Evolutionary conservation across 208 protist species (phyloP), one percentile per base, ranked within the genome.

Genomic region (Sergeia podlipaevii): DNA sequence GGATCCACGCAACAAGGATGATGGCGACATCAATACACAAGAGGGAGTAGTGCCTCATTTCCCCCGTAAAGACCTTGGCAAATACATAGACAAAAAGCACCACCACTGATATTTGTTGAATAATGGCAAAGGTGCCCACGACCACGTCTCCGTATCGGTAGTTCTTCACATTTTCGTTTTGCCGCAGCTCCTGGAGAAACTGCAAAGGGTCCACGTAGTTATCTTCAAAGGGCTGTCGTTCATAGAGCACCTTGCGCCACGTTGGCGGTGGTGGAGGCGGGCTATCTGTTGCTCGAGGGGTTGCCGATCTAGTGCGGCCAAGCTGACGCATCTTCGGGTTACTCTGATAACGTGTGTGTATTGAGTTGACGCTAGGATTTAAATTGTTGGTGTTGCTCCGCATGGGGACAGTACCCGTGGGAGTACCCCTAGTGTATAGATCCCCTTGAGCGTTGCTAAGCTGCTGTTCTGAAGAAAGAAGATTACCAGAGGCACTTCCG

Each of bases 211-310:
- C 89, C 0, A 95, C 85, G 54, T 92, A 96, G 66, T 93, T 96
- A 56, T 96, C 90, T 55, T 94, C 90, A 36, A 89, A 94, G 7
- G 81, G 81, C 64, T 92, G 86, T 23, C 64, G 62, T 36, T 91
- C 78, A 45, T 93, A 96, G 18, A 96, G 68, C 32, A 91, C 71
- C 48, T 89, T 92, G 32, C 76, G 71, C 87, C 90, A 96, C 23
- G 17, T 33, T 11, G 67, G 66, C 21, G 1, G 27, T 34, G 37
- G 33, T 0, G 77, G 48, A 27, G 66, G 60, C 7, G 42, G 17
- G 11, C 15, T 28, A 10, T 3, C 17, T n/a, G 26, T 23, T 5
- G 39, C 6, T 38, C 8, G 4, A 10, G 58, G 18, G 17, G 37
- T 29, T 7, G 3, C 23, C 10, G 18, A 50, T 30, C 24, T 30